Conservation (phyloP, 2,329 filamentous ascomycete genomes). For the Plectosphaerella sp. region DNA sequence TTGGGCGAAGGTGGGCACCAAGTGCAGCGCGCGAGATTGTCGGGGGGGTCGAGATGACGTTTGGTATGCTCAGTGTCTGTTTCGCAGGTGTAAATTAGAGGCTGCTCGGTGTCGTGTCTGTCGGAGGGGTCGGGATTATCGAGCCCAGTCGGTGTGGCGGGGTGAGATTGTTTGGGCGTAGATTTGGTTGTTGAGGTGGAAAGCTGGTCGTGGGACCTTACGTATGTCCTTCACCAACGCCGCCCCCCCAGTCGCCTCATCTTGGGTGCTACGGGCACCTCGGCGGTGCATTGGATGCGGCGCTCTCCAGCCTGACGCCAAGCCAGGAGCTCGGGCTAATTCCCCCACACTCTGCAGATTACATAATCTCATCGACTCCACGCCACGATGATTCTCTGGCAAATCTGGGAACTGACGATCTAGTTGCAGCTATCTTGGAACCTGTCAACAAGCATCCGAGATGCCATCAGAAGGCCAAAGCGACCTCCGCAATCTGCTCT, state of each 20-base stretch:
- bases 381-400: too few species aligned
- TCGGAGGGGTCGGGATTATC: background rate
- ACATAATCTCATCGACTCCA: too few species aligned
- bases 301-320: background rate
- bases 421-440: too few species aligned
- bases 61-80: background rate
- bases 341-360: background rate
- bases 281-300: background rate
- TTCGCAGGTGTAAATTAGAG: background rate
- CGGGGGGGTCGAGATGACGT: background rate
- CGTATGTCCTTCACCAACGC: too few species aligned
- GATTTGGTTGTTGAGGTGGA: too few species aligned
- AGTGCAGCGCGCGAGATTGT: background rate
- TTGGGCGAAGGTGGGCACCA: constrained; percentile 9
- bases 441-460: too few species aligned
- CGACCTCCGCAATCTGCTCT: too few species aligned
- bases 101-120: background rate
- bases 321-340: background rate
- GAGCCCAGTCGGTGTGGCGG: too few species aligned
- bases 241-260: background rate
- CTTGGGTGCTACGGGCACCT: too few species aligned
- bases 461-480: too few species aligned
- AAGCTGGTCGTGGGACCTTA: background rate
- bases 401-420: too few species aligned
- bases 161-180: too few species aligned